Percentiles rank a stretch among this genome's conserved stretches.
Conservation (phyloP, 345 rosid species). For the Mallotus nudiflorus region DNA sequence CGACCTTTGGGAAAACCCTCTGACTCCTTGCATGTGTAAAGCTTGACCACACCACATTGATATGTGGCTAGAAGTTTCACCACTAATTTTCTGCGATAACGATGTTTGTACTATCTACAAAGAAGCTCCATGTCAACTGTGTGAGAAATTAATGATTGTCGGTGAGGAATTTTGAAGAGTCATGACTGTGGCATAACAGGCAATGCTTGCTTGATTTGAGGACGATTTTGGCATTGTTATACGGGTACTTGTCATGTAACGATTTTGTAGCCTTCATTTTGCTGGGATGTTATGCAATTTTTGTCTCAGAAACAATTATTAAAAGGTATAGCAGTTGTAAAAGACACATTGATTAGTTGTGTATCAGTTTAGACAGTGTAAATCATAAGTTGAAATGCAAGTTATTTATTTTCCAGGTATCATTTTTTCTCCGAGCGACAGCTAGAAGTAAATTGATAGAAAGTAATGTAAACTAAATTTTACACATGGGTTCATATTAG, state of each 20-base stretch:
- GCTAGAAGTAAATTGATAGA: too few relatives aligned
- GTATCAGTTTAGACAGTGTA: conserved; percentile 24
- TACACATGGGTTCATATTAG: too few relatives aligned
- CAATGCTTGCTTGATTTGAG: not conserved
- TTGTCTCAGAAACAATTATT: conserved; percentile 15
- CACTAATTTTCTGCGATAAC: conserved; percentile 21
- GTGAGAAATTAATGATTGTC: conserved; percentile 9
- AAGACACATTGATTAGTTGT: conserved; percentile 8
- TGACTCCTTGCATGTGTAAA: conserved; percentile 99
- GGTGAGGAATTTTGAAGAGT: conserved; percentile 10
- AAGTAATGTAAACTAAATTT: too few relatives aligned
- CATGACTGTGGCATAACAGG: not conserved
- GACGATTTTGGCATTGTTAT: not conserved
- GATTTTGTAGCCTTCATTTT: not conserved
- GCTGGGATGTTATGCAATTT: not conserved
- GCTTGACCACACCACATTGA: conserved; percentile 51
- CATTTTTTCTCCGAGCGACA: not conserved
- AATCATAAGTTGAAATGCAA: conserved; percentile 18
- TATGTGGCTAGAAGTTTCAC: conserved; percentile 4
- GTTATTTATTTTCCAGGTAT: not conserved
- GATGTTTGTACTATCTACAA: not conserved
- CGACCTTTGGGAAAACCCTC: conserved; percentile 99
- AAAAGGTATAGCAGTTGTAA: not conserved
- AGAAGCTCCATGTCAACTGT: conserved; percentile 15
- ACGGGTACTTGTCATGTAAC: not conserved